These are phyloP conservation scores for Violaceomyces palustris DNA, from an alignment of 1,284 basidiomycete species.

Conservation along the genomic window DNA sequence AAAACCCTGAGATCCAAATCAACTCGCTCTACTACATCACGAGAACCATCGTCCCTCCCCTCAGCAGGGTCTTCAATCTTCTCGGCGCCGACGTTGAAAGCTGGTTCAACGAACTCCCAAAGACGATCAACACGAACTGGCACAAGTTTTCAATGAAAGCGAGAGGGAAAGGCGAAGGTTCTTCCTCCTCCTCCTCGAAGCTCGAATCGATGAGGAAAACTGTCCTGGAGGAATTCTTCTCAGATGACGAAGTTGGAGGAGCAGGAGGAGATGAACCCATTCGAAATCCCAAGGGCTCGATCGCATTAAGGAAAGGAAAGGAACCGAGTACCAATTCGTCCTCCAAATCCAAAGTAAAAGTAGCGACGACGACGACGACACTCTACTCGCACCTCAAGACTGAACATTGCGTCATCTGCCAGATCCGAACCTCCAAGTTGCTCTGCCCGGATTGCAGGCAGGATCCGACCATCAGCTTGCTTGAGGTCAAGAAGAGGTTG, in stretches of 20 bases:
- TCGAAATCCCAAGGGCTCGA: neutral
- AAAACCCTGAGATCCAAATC: constrained; percentile 65
- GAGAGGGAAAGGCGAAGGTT: too few species aligned
- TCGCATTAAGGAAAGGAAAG: constrained; percentile 10
- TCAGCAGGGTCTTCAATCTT: constrained; percentile 85
- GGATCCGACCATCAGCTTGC: constrained; percentile 10
- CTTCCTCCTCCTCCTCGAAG: too few species aligned
- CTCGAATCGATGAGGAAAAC: constrained; percentile 1
- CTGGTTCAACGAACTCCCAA: constrained; percentile 87
- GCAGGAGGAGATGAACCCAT: neutral
- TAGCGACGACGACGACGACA: constrained; percentile 55
- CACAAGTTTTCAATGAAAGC: constrained; percentile 7
- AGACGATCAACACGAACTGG: constrained; percentile 19
- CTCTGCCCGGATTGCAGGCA: constrained; percentile 35
- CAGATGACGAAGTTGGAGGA: constrained; percentile 1
- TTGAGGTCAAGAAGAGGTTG: constrained; percentile 7
- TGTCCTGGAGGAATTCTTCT: constrained; percentile 2
- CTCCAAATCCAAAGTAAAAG: constrained; percentile 23
- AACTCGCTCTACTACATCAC: constrained; percentile 88
- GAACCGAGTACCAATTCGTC: constrained; percentile 36
- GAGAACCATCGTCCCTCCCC: constrained; percentile 77
- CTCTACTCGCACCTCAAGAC: constrained; percentile 74
- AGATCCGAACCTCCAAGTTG: constrained; percentile 57
- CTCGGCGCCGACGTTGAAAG: constrained; percentile 79
- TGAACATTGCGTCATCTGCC: constrained; percentile 68